Evolutionary conservation across 495 filamentous ascomycete species (phyloP).

Genomic region (Xeromyces bisporus): DNA sequence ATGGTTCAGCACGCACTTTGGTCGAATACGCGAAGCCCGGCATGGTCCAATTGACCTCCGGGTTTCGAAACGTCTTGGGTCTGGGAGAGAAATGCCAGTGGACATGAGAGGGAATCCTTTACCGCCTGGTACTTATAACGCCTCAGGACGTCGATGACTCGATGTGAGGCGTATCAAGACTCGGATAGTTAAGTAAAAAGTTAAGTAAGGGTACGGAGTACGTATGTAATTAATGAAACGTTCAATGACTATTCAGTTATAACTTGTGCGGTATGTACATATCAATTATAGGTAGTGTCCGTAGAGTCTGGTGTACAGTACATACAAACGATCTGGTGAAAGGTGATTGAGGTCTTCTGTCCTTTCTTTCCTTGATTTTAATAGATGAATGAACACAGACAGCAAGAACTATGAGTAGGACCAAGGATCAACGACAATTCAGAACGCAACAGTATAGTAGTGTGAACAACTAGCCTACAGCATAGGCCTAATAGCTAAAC

Average conservation of each 20-base stretch:
- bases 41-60: constrained; percentile 3
- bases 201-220: too few relatives aligned
- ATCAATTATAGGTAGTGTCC: not conserved
- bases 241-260: not conserved
- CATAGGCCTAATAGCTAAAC: too few relatives aligned
- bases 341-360: not conserved
- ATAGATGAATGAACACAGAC: not conserved
- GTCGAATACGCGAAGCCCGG: constrained; percentile 6
- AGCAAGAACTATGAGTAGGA: not conserved
- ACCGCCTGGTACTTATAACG: constrained; percentile 2
- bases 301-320: too few relatives aligned
- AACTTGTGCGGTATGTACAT: not conserved
- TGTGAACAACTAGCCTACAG: not conserved
- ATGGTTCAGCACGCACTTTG: constrained; percentile 7
- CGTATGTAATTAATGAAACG: too few relatives aligned
- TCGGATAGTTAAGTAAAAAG: not conserved
- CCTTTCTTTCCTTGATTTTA: not conserved
- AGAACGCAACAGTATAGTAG: not conserved
- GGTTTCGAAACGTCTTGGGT: constrained; percentile 6
- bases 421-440: not conserved
- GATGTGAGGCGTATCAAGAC: not conserved
- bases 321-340: not conserved
- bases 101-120: constrained; percentile 10
- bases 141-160: not conserved
- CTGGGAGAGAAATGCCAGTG: constrained; percentile 6